phyloP scores from a whole-genome alignment of 1,139 yeast species.

The Kazachstania sp. region DNA sequence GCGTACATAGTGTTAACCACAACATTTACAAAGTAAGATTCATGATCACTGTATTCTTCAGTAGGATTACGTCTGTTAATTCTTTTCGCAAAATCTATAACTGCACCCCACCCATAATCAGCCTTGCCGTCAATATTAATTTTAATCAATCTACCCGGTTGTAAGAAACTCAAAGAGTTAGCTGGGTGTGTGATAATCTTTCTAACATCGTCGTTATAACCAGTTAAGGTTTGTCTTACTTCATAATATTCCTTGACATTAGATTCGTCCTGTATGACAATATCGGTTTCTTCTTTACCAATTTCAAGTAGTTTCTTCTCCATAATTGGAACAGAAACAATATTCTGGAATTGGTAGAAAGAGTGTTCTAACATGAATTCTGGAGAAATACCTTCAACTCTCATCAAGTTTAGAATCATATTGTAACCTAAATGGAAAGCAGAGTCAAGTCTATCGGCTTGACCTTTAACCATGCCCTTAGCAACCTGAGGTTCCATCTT shows the following conservation, averaged over 20 bases:
- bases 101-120: conserved; percentile 95
- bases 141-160: conserved; percentile 78
- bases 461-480: conserved; percentile 98
- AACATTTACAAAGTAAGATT: conserved; percentile 79
- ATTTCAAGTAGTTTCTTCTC: conserved; percentile 54
- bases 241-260: conserved; percentile 76
- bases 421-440: conserved; percentile 96
- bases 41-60: conserved; percentile 61
- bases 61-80: conserved; percentile 47
- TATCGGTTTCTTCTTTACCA: conserved; percentile 40
- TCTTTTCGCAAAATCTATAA: conserved; percentile 68
- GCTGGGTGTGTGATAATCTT: conserved; percentile 91
- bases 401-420: conserved; percentile 89
- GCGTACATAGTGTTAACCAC: conserved; percentile 70
- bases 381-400: conserved; percentile 97
- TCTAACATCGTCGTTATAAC: conserved; percentile 69
- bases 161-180: conserved; percentile 70
- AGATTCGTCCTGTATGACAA: conserved; percentile 64
- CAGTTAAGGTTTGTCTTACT: conserved; percentile 57
- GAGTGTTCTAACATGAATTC: conserved; percentile 94
- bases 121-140: conserved; percentile 41
- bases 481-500: conserved; percentile 99
- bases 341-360: conserved; percentile 90
- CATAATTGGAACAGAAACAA: conserved; percentile 77
- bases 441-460: conserved; percentile 90